Percentiles rank a stretch among this genome's conserved stretches.
phyloP scores from a whole-genome alignment of 1,284 basidiomycete genomes.

The Nidula niveotomentosa region DNA sequence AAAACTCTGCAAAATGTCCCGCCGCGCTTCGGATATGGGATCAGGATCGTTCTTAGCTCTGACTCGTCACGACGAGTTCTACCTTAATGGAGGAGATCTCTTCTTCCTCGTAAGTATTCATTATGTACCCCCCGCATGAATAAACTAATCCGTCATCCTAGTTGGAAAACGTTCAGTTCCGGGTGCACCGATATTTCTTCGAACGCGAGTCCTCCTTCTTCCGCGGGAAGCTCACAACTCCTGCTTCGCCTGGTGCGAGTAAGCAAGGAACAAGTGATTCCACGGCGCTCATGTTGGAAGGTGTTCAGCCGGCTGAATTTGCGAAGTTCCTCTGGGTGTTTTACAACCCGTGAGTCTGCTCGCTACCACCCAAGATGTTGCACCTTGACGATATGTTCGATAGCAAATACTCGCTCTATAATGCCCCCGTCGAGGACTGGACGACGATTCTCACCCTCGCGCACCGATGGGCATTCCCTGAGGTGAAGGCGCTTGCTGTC shows the following conservation, averaged over 20 bases:
- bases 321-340: constrained; percentile 66
- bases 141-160: constrained; percentile 14
- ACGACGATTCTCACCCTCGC: constrained; percentile 56
- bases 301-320: constrained; percentile 49
- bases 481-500: constrained; percentile 57
- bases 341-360: constrained; percentile 58
- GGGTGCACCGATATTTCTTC: constrained; percentile 65
- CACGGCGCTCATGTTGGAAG: constrained; percentile 50
- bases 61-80: constrained; percentile 46
- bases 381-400: constrained; percentile 1
- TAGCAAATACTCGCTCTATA: constrained; percentile 54
- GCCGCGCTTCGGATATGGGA: constrained; percentile 10
- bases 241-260: constrained; percentile 44
- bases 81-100: constrained; percentile 53
- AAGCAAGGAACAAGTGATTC: constrained; percentile 42
- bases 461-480: constrained; percentile 56
- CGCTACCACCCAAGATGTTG: neutral
- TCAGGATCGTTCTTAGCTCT: constrained; percentile 25
- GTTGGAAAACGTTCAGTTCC: constrained; percentile 50
- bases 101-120: constrained; percentile 35
- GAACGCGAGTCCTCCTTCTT: constrained; percentile 61
- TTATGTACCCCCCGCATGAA: neutral
- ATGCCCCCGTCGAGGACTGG: constrained; percentile 56
- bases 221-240: constrained; percentile 38
- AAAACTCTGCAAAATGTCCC: constrained; percentile 17